A percentile compares a stretch with the other conserved stretches of the same genome.
Conservation (phyloP, 2,329 filamentous ascomycete species). For the Penicillium palitans region DNA sequence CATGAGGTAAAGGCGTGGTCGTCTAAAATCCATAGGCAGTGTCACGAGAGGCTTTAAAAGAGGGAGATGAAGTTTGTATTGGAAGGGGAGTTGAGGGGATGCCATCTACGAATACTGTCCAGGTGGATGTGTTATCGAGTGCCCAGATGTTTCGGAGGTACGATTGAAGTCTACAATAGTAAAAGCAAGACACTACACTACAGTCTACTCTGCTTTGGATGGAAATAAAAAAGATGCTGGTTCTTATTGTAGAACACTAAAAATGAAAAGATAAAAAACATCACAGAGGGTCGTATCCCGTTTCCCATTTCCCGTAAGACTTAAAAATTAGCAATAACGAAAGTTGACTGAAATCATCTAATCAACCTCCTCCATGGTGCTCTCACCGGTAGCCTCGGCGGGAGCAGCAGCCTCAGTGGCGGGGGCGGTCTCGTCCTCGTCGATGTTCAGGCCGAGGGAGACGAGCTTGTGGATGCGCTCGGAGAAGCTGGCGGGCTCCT, state of each 20-base stretch:
- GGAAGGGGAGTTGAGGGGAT: too few relatives aligned
- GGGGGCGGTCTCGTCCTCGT: conserved; percentile 76
- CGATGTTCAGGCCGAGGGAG: conserved; percentile 94
- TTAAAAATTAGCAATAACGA: conserved; percentile 22
- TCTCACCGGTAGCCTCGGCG: conserved; percentile 72
- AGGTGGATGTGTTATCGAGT: too few relatives aligned
- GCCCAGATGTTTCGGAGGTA: neutral
- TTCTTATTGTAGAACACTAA: conserved; percentile 10
- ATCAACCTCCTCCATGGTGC: conserved; percentile 99
- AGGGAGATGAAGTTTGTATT: too few relatives aligned
- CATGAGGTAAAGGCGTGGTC: neutral
- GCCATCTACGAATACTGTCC: too few relatives aligned
- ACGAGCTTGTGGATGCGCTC: conserved; percentile 99
- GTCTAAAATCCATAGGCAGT: neutral
- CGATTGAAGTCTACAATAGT: neutral
- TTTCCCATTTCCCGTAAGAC: conserved; percentile 33
- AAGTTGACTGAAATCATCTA: conserved; percentile 52
- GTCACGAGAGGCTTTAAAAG: neutral
- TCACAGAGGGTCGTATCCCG: conserved; percentile 30
- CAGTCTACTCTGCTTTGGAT: neutral
- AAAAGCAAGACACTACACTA: neutral
- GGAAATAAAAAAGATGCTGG: neutral
- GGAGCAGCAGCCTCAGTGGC: conserved; percentile 59
- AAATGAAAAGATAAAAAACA: conserved; percentile 21
- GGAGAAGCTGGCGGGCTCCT: conserved; percentile 95